These are phyloP conservation scores for Manihot esculenta DNA, from an alignment of 441 rosid genomes.

Conservation along the genomic window DNA sequence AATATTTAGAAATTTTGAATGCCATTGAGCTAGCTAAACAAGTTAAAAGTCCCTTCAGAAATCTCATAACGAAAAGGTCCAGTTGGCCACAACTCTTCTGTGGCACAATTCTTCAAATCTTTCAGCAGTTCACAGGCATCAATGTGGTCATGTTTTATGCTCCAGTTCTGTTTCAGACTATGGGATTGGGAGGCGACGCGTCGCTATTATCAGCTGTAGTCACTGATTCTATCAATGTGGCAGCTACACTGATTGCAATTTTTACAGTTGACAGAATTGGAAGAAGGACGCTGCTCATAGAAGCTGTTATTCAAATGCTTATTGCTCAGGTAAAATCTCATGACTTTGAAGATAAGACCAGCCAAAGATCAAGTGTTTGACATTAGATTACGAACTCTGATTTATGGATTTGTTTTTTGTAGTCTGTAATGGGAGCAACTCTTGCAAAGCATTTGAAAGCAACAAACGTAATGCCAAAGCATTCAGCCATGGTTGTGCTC, in stretches of 20 bases:
- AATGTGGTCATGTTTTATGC: conserved; percentile 81
- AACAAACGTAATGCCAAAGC: conserved; percentile 30
- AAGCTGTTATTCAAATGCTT: conserved; percentile 45
- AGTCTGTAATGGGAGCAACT: conserved; percentile 39
- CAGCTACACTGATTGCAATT: conserved; percentile 38
- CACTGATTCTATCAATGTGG: conserved; percentile 43
- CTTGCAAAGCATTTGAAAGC: conserved; percentile 33
- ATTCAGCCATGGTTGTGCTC: conserved; percentile 31
- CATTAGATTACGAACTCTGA: not conserved
- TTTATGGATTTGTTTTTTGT: not conserved
- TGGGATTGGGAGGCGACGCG: conserved; percentile 56
- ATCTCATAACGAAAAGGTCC: conserved; percentile 32
- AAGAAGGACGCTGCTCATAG: conserved; percentile 40
- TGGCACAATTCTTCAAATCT: conserved; percentile 52
- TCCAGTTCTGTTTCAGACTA: conserved; percentile 68
- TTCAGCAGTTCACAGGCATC: conserved; percentile 79
- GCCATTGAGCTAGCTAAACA: conserved; percentile 45
- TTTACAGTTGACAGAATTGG: conserved; percentile 45
- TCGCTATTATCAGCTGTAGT: conserved; percentile 55
- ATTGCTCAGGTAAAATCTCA: conserved; percentile 52
- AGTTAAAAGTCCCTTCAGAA: conserved; percentile 42
- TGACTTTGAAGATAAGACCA: too few species aligned
- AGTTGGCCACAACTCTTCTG: conserved; percentile 48
- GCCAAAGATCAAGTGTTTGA: too few species aligned
- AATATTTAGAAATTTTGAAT: conserved; percentile 43